Evolutionary conservation across 2,329 filamentous ascomycete species (phyloP).

Genomic region (Zalaria sp.): DNA sequence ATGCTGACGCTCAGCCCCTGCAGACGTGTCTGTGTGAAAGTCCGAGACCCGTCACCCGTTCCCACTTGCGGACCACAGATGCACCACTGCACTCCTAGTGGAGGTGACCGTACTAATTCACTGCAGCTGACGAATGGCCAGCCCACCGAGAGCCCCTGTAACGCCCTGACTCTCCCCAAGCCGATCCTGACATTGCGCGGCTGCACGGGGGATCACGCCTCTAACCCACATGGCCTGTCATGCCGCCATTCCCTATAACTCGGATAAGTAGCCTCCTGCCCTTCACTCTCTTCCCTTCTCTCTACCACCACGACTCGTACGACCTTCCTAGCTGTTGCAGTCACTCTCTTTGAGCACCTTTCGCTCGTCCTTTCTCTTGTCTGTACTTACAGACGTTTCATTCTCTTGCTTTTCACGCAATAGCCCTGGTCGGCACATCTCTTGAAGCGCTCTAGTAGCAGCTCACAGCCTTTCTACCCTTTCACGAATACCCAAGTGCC

Average conservation of each 20-base stretch:
- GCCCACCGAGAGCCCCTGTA: no score
- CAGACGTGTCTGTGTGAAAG: no score
- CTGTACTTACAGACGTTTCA: conserved; percentile 19
- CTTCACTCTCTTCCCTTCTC: conserved; percentile 1
- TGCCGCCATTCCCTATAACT: not conserved
- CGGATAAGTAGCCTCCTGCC: not conserved
- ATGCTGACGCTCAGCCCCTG: no score
- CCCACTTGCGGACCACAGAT: no score
- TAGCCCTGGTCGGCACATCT: conserved; percentile 29
- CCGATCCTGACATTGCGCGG: not conserved
- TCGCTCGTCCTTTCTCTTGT: conserved; percentile 25
- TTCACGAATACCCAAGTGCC: conserved; percentile 4
- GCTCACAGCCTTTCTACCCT: conserved; percentile 8
- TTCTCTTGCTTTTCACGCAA: conserved; percentile 17
- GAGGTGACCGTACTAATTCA: no score
- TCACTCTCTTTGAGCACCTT: conserved; percentile 19
- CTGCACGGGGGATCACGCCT: not conserved
- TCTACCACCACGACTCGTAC: not conserved
- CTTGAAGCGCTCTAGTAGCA: conserved; percentile 24
- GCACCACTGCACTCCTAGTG: no score
- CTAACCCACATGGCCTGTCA: not conserved
- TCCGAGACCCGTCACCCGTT: no score
- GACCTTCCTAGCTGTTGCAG: conserved; percentile 13
- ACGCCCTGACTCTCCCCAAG: no score
- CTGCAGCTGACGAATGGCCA: no score